These are phyloP conservation scores for Dimocarpus longan DNA, from an alignment of 345 rosid genomes.

Conservation along the genomic window DNA sequence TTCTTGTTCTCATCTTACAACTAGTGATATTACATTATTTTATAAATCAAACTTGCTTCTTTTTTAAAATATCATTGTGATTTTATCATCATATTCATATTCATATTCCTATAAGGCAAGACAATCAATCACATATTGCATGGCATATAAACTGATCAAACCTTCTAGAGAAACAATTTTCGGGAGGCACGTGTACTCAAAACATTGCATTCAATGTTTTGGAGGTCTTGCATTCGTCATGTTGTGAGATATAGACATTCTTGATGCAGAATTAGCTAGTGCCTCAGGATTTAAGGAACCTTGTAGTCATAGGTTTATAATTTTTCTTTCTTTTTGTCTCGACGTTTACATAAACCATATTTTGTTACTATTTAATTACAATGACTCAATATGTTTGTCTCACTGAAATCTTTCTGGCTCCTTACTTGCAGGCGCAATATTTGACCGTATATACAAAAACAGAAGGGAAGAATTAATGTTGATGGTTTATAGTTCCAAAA, in stretches of 20 bases:
- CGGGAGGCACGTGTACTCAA: too few relatives aligned
- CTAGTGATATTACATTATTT: background rate
- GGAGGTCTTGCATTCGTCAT: too few relatives aligned
- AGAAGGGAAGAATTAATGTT: background rate
- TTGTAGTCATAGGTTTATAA: background rate
- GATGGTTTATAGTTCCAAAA: background rate
- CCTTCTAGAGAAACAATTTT: too few relatives aligned
- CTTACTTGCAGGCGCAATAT: background rate
- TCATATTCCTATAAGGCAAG: too few relatives aligned
- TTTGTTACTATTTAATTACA: too few relatives aligned
- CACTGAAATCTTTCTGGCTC: too few relatives aligned
- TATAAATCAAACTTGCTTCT: background rate
- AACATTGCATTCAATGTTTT: too few relatives aligned
- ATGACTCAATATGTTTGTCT: too few relatives aligned
- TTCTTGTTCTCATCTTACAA: slow-evolving; percentile 1
- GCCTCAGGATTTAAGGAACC: background rate
- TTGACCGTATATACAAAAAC: background rate
- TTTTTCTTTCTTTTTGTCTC: background rate
- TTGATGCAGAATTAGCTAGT: background rate
- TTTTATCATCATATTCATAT: too few relatives aligned
- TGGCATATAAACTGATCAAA: too few relatives aligned
- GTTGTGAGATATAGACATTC: background rate
- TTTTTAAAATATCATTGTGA: background rate
- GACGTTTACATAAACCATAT: too few relatives aligned
- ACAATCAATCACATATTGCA: too few relatives aligned